Evolutionary conservation across 257 asterid genomes (phyloP), one percentile per base, ranked within the genome.

Genomic region (Striga asiatica): DNA sequence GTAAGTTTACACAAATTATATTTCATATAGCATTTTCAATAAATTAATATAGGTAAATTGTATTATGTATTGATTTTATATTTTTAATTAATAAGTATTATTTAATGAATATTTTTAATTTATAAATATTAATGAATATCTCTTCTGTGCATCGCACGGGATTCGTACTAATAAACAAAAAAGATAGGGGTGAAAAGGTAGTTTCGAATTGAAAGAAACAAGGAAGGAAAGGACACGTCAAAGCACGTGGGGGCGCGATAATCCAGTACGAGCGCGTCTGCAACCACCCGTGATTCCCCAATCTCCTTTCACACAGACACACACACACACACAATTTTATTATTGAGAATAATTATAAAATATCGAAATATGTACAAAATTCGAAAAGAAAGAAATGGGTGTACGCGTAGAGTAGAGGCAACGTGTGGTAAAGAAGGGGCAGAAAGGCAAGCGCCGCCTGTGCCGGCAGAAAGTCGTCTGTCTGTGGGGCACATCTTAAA

Each of bases 371-470:
- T 39, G 5, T n/a, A 39, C 7, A 28, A 3, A 28, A 16, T 6
- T 5, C 6, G 1, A 1, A 32, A 34, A 10, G 35, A 0, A 22
- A 5, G 7, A 20, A 52, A 19, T 23, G 27, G 18, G 49, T 4
- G 42, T 20, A 27, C 4, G 4, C 31, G 31, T 6, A 23, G 5
- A 21, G 32, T 12, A 17, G 53, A 51, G 58, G 61, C 70, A 65
- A 75, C 71, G 84, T 69, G 78, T 68, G 66, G 27, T 51, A 35
- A 54, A 34, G 48, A 6, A 48, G 16, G 67, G 58, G n/a, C 47
- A 53, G 64, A 64, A 55, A 65, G 27, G 66, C 10, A 35, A 68
- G 70, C 64, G 83, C 74, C 80, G 82, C 72, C 72, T 19, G 16
- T 65, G 77, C 58, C 74, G 72, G 69, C 73, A 10, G 50, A 43